Base-by-base conservation (phyloP, 352 stramenopile species). In the Phytophthora uliginosa region DNA sequence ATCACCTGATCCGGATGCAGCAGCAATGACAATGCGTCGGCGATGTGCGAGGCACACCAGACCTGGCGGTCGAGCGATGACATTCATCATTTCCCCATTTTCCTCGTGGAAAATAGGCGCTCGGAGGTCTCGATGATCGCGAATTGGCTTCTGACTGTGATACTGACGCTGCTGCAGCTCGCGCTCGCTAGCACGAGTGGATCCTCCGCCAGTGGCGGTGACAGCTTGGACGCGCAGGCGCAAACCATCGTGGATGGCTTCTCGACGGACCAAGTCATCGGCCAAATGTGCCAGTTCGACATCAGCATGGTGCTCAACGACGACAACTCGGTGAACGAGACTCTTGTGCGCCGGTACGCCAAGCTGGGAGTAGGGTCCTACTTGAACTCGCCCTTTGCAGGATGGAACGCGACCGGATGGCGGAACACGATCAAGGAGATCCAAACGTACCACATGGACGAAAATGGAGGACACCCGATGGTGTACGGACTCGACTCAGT, bases 201-300 rank as follows among this genome's bases (percentile, higher is more conserved):
- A 8, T 63, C 50, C 13, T 69, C 52, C 28, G 15, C 18, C 26
- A 64, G 51, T 17, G 33, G 48, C 24, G 54, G 38, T 7, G 50
- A 76, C 10, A 61, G 40, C 18, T 48, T 69, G 22, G 69, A 71
- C 51, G 36, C 58, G 9, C 24, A 69, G 28, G 74, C 71, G 6
- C 69, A 75, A 47, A 33, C 55, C 18, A 75, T 81, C 54, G 64
- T 81, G 5, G 64, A 73, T 34, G 36, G 42, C 18, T 75, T 81
- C 50, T 73, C 69, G 18, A 64, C 34, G 34, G 65, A 65, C 33
- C 59, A 88, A 20, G 82, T 90, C 58, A 77, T 98, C 40, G 91
- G 91, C 2, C 93, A 98, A 74, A 97, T 98, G 91, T 90, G 86
- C 10, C 93, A 98, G 71, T 81, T 98, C 28, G 91, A 97, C 58